A percentile compares a stretch with the other conserved stretches of the same genome.
Evolutionary conservation across 495 filamentous ascomycete genomes (phyloP).

Genomic region (Lophiotrema nucula): DNA sequence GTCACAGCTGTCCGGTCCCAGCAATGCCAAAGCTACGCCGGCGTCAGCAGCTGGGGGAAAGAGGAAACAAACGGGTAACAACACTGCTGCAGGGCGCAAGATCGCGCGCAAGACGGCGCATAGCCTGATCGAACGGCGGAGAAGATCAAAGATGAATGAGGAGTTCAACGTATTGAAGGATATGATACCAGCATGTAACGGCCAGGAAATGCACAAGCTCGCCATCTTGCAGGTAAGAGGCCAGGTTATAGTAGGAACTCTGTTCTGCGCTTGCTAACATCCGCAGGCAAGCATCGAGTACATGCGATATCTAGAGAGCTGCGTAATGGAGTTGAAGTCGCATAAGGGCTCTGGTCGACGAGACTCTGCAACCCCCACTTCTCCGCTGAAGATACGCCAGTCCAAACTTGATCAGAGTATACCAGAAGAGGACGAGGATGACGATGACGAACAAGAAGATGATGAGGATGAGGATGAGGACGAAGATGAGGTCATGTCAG

Average conservation of each 20-base stretch:
- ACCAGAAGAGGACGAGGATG: constrained; percentile 5
- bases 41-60: constrained; percentile 50
- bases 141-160: constrained; percentile 98
- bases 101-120: constrained; percentile 96
- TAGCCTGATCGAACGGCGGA: constrained; percentile 85
- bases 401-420: neutral
- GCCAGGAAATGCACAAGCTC: constrained; percentile 97
- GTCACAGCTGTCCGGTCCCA: neutral
- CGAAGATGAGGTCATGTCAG: constrained; percentile 40
- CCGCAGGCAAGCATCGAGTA: constrained; percentile 91
- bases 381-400: neutral
- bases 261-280: too few relatives aligned
- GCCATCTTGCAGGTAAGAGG: constrained; percentile 85
- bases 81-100: constrained; percentile 81
- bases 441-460: constrained; percentile 32
- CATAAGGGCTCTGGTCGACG: constrained; percentile 37
- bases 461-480: constrained; percentile 34
- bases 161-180: constrained; percentile 92
- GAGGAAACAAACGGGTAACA: constrained; percentile 66
- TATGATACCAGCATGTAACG: constrained; percentile 90
- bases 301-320: constrained; percentile 88
- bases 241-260: too few relatives aligned
- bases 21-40: constrained; percentile 33
- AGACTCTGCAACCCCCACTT: constrained; percentile 2
- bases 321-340: constrained; percentile 76